Evolutionary conservation across 192 early-diverging fungal species (phyloP).

Genomic region (Entomortierella chlamydospora): DNA sequence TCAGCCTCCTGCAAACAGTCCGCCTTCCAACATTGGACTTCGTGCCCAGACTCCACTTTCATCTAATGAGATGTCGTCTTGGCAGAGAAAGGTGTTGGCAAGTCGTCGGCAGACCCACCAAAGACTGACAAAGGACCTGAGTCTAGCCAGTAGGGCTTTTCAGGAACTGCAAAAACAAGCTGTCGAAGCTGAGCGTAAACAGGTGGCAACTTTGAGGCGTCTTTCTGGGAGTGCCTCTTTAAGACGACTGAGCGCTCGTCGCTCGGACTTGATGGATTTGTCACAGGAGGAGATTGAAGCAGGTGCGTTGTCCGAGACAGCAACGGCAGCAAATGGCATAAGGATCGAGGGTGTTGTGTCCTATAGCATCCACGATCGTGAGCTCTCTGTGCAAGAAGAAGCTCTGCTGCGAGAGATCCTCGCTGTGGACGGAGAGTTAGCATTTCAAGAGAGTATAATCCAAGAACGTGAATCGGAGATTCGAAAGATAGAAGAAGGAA

Average conservation of each 20-base stretch:
- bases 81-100: slow-evolving; percentile 21
- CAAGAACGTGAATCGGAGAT: slow-evolving; percentile 48
- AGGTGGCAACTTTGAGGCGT: slow-evolving; percentile 35
- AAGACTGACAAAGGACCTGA: slow-evolving; percentile 35
- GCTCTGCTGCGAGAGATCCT: slow-evolving; percentile 26
- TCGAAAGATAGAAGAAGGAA: slow-evolving; percentile 31
- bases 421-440: slow-evolving; percentile 39
- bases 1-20: slow-evolving; percentile 20
- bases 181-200: slow-evolving; percentile 25
- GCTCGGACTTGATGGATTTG: slow-evolving; percentile 36
- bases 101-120: slow-evolving; percentile 43
- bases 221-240: slow-evolving; percentile 39
- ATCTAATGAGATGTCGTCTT: neutral
- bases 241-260: slow-evolving; percentile 13
- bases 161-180: slow-evolving; percentile 41
- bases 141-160: slow-evolving; percentile 29
- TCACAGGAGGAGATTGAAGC: slow-evolving; percentile 31
- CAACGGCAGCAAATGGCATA: neutral
- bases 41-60: neutral
- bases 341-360: neutral
- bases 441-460: slow-evolving; percentile 34
- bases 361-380: slow-evolving; percentile 16
- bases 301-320: neutral
- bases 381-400: slow-evolving; percentile 48
- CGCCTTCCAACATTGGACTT: slow-evolving; percentile 7